phyloP scores from a whole-genome alignment of 2,329 filamentous ascomycete species.

The Epichloe elymi region DNA sequence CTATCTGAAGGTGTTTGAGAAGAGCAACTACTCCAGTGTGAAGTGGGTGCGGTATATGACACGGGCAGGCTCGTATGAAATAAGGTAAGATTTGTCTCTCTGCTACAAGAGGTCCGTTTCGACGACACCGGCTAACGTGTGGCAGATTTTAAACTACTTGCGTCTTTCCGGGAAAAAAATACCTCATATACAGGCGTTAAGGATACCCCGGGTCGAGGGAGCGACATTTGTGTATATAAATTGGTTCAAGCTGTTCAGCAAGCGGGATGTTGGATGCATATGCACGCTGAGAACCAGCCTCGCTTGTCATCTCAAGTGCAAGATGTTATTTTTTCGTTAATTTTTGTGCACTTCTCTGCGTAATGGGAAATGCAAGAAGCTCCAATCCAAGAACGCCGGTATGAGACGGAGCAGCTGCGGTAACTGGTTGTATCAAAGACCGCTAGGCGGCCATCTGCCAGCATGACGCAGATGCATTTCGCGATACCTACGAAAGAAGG shows the following conservation, averaged over 20 bases:
- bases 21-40: slow-evolving; percentile 95
- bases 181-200: slow-evolving; percentile 1
- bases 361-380: background rate
- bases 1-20: slow-evolving; percentile 98
- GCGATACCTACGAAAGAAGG: background rate
- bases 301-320: background rate
- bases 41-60: slow-evolving; percentile 99
- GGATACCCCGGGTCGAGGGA: background rate
- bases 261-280: background rate
- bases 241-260: background rate
- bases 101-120: background rate
- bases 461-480: background rate
- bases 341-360: background rate
- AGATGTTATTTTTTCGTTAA: background rate
- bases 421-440: background rate
- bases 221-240: slow-evolving; percentile 1
- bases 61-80: slow-evolving; percentile 92
- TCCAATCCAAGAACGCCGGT: background rate
- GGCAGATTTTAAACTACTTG: slow-evolving; percentile 20
- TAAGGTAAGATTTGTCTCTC: slow-evolving; percentile 43
- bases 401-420: background rate
- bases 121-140: slow-evolving; percentile 7
- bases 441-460: background rate
- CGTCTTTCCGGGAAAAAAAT: background rate
- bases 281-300: background rate